Evolutionary conservation across 352 stramenopile genomes (phyloP).

Genomic region (Pelagophyceae sp.): DNA sequence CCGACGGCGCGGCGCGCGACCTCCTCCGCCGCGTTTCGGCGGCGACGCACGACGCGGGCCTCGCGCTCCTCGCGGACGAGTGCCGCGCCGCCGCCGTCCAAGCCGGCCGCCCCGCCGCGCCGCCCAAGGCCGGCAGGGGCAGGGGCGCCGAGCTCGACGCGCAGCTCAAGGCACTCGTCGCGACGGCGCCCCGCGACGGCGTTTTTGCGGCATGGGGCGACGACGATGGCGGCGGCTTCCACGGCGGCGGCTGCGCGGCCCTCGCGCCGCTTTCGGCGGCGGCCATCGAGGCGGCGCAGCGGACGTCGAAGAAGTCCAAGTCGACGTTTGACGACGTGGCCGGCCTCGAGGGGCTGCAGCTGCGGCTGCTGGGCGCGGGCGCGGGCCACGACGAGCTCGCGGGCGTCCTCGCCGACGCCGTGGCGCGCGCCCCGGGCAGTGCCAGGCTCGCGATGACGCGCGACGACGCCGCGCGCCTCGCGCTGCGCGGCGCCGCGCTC

Average conservation of each 20-base stretch:
- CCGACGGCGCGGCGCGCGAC: not conserved
- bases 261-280: not conserved
- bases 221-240: not conserved
- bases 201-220: not conserved
- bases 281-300: constrained; percentile 9
- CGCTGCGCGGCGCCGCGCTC: not conserved
- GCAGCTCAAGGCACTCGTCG: constrained; percentile 6
- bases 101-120: not conserved
- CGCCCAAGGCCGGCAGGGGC: not conserved
- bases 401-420: not conserved
- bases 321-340: not conserved
- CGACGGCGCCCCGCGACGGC: not conserved
- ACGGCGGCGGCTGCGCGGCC: not conserved
- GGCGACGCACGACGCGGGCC: not conserved
- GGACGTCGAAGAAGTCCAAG: not conserved
- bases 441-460: not conserved
- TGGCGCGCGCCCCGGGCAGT: not conserved
- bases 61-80: not conserved
- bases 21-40: not conserved
- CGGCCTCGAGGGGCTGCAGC: not conserved
- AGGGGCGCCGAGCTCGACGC: constrained; percentile 1
- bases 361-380: not conserved
- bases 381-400: not conserved
- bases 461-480: not conserved
- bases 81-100: not conserved